phyloP scores from a whole-genome alignment of 371 early-diverging fungal species.

The Mucor racemosus region DNA sequence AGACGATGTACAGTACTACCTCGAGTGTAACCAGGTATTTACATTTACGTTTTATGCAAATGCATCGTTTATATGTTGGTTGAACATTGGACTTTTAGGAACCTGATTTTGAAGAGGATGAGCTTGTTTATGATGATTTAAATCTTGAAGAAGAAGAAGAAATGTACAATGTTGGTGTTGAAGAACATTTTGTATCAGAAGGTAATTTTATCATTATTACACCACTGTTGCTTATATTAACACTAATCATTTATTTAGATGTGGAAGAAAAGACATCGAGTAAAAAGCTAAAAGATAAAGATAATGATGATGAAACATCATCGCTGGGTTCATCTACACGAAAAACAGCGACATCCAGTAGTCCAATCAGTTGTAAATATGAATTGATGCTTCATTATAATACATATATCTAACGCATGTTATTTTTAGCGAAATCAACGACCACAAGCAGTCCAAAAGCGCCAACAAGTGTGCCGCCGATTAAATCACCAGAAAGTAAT shows the following conservation, averaged over 20 bases:
- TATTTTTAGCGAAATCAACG: constrained; percentile 19
- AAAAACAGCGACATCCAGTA: constrained; percentile 13
- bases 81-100: constrained; percentile 42
- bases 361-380: constrained; percentile 20
- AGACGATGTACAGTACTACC: constrained; percentile 91
- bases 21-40: constrained; percentile 76
- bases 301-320: constrained; percentile 5
- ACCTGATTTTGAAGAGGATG: constrained; percentile 91
- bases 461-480: constrained; percentile 15
- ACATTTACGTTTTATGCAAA: background rate
- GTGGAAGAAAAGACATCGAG: constrained; percentile 12
- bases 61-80: background rate
- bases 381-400: background rate
- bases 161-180: constrained; percentile 65
- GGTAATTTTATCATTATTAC: constrained; percentile 4
- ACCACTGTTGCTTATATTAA: background rate
- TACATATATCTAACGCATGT: background rate
- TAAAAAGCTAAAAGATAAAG: constrained; percentile 16
- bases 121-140: constrained; percentile 92
- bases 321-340: constrained; percentile 1
- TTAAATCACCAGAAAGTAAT: constrained; percentile 9
- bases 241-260: background rate
- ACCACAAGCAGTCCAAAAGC: constrained; percentile 21
- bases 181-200: constrained; percentile 41
- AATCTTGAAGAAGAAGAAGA: constrained; percentile 91